phyloP scores from a whole-genome alignment of 2,329 filamentous ascomycete species.

The Xylaria hypoxylon region DNA sequence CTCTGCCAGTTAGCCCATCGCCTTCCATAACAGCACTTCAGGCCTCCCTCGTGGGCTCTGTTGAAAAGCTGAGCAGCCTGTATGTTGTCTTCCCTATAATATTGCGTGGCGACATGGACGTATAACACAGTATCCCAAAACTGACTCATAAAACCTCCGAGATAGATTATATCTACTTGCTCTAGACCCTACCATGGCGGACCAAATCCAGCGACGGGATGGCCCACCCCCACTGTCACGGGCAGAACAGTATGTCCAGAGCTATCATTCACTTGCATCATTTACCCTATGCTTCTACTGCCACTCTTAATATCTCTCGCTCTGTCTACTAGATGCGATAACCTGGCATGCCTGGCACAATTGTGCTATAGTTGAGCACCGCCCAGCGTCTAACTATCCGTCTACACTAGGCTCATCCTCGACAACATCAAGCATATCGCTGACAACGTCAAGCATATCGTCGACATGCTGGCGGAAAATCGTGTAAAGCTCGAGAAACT shows the following conservation, averaged over 20 bases:
- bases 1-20: neutral
- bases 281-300: neutral
- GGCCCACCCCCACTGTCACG: neutral
- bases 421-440: too few species aligned
- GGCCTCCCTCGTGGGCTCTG: neutral
- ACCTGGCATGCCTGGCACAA: neutral
- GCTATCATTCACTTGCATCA: neutral
- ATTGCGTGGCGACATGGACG: neutral
- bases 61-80: neutral
- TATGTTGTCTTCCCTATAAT: neutral
- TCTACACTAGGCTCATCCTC: neutral
- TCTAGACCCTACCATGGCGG: slow-evolving; percentile 1
- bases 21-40: neutral
- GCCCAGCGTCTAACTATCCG: neutral
- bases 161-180: neutral
- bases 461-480: too few species aligned
- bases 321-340: neutral
- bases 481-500: too few species aligned
- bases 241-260: neutral
- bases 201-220: neutral
- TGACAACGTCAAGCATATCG: too few species aligned
- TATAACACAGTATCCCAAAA: neutral
- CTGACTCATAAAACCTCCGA: neutral
- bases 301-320: neutral
- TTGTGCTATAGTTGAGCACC: neutral